Conservation (phyloP, 345 rosid genomes). For the Hibiscus tridactylites region DNA sequence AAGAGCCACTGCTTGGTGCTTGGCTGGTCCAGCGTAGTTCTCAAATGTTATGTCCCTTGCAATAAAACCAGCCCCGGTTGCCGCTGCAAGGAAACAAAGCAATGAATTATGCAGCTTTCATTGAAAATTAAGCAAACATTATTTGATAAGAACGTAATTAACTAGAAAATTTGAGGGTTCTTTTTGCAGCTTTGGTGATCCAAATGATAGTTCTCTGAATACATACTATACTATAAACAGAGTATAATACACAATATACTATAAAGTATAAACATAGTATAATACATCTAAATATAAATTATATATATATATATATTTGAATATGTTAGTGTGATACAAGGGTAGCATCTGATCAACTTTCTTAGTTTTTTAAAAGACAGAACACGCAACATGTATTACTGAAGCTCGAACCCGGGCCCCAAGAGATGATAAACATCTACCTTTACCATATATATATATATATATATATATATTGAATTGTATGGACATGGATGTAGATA, state of each 20-base stretch:
- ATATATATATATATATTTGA: too few species aligned
- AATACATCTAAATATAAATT: too few species aligned
- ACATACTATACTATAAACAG: not conserved
- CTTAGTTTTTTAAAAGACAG: too few species aligned
- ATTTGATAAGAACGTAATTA: not conserved
- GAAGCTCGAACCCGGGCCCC: too few species aligned
- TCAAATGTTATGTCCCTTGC: slow-evolving; percentile 91
- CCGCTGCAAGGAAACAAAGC: slow-evolving; percentile 38
- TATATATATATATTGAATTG: not conserved
- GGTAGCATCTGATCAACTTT: too few species aligned
- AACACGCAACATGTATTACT: too few species aligned
- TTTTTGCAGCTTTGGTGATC: too few species aligned
- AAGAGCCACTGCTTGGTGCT: slow-evolving; percentile 98
- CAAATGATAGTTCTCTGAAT: not conserved
- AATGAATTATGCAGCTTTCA: slow-evolving; percentile 7
- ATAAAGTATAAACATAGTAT: too few species aligned
- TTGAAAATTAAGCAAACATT: not conserved
- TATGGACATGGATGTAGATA: not conserved
- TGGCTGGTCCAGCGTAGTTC: slow-evolving; percentile 80
- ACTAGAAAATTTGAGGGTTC: not conserved
- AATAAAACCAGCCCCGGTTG: slow-evolving; percentile 85
- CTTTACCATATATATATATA: too few species aligned
- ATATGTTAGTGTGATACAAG: too few species aligned
- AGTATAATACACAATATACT: too few species aligned
- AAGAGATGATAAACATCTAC: too few species aligned